phyloP scores from a whole-genome alignment of 2,329 filamentous ascomycete genomes.

The Ceratocystis harringtonii region DNA sequence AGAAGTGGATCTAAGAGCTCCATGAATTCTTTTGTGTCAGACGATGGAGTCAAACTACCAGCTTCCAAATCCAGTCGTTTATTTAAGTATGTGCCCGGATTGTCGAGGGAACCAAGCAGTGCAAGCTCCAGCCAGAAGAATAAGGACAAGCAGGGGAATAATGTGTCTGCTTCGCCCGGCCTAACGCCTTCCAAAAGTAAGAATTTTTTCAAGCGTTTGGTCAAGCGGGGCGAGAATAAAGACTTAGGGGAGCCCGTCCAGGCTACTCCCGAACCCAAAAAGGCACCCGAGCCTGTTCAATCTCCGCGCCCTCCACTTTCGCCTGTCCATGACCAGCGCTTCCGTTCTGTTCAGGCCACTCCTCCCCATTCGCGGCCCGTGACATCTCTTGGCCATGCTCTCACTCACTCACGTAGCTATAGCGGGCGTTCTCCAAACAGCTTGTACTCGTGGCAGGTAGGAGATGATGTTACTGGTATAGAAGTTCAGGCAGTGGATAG shows the following conservation, averaged over 20 bases:
- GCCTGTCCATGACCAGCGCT: slow-evolving; percentile 8
- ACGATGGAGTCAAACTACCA: slow-evolving; percentile 10
- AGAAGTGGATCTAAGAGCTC: slow-evolving; percentile 16
- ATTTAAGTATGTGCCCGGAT: slow-evolving; percentile 13
- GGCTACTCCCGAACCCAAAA: not conserved
- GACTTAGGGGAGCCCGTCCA: not conserved
- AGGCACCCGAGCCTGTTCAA: not conserved
- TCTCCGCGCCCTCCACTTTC: slow-evolving; percentile 5
- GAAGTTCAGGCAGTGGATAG: slow-evolving; percentile 42
- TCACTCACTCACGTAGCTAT: slow-evolving; percentile 12
- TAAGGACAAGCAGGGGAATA: slow-evolving; percentile 8
- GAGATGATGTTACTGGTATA: slow-evolving; percentile 42
- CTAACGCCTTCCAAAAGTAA: slow-evolving; percentile 11
- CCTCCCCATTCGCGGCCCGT: slow-evolving; percentile 10
- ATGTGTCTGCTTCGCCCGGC: not conserved
- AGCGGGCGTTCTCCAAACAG: slow-evolving; percentile 31
- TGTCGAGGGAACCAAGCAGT: slow-evolving; percentile 13
- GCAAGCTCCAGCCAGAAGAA: slow-evolving; percentile 6
- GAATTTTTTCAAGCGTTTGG: slow-evolving; percentile 13
- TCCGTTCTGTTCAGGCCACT: not conserved
- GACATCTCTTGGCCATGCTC: slow-evolving; percentile 9
- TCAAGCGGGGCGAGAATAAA: slow-evolving; percentile 10
- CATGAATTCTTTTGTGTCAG: slow-evolving; percentile 13
- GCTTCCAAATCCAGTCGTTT: slow-evolving; percentile 14
- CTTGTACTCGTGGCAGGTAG: slow-evolving; percentile 40